Conservation (phyloP, 2,329 filamentous ascomycete species). For the Ophiocordyceps robertsii region DNA sequence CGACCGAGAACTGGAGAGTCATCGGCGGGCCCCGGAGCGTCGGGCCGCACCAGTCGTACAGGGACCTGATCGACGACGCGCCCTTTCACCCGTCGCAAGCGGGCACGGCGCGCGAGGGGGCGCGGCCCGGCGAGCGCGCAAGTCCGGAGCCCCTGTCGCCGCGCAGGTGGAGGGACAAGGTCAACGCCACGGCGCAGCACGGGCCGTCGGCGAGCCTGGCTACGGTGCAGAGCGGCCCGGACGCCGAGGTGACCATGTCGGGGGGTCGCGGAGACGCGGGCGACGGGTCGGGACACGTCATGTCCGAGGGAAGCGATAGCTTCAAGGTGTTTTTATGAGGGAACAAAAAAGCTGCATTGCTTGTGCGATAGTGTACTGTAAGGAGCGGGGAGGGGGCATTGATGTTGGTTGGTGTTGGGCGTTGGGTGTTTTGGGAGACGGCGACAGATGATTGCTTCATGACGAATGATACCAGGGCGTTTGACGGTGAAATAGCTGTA, state of each 20-base stretch:
- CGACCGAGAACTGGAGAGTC: slow-evolving; percentile 22
- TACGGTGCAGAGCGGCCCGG: neutral
- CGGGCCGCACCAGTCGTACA: slow-evolving; percentile 15
- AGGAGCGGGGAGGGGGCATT: too few relatives aligned
- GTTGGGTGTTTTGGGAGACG: too few relatives aligned
- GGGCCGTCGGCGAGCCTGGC: neutral
- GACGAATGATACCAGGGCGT: too few relatives aligned
- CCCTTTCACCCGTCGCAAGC: slow-evolving; percentile 25
- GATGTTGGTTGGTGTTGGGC: too few relatives aligned
- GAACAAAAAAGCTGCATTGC: neutral
- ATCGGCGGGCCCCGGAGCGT: slow-evolving; percentile 4
- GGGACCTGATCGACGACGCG: slow-evolving; percentile 18
- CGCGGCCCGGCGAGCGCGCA: slow-evolving; percentile 2
- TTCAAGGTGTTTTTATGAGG: slow-evolving; percentile 12
- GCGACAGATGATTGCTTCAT: too few relatives aligned
- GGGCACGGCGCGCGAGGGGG: slow-evolving; percentile 8
- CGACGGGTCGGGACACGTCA: slow-evolving; percentile 6
- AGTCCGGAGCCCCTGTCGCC: slow-evolving; percentile 4
- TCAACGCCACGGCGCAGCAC: neutral
- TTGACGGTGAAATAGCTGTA: too few relatives aligned
- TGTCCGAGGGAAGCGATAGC: slow-evolving; percentile 13
- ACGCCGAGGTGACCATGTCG: slow-evolving; percentile 4
- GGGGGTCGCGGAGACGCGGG: slow-evolving; percentile 2
- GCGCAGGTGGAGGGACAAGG: slow-evolving; percentile 2
- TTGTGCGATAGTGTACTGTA: neutral